Evolutionary conservation across 345 rosid species (phyloP).

Genomic region (Brassica rapa): DNA sequence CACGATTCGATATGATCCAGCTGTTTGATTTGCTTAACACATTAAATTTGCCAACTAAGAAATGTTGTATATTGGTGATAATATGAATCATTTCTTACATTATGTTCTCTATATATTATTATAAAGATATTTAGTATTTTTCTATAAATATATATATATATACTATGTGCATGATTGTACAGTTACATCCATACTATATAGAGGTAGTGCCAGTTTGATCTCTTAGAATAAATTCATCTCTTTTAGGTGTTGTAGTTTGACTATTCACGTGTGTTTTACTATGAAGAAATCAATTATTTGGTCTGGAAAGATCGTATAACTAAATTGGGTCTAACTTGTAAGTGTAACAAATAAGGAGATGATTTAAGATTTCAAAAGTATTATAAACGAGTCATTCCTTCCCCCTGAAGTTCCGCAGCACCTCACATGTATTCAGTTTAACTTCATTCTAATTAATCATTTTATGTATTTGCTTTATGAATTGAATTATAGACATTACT

Average conservation of each 20-base stretch:
- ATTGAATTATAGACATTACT: slow-evolving; percentile 12
- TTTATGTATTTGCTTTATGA: slow-evolving; percentile 6
- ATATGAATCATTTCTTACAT: slow-evolving; percentile 9
- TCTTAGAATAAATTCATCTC: neutral
- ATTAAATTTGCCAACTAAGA: slow-evolving; percentile 18
- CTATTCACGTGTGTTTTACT: neutral
- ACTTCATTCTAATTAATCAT: slow-evolving; percentile 21
- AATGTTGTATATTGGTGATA: neutral
- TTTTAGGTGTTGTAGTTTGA: neutral
- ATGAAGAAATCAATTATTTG: neutral
- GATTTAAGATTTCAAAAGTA: slow-evolving; percentile 16
- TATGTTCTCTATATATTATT: neutral
- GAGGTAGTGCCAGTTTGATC: neutral
- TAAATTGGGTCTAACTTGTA: slow-evolving; percentile 13
- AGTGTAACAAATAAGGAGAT: slow-evolving; percentile 22
- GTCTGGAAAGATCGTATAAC: slow-evolving; percentile 6
- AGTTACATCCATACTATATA: neutral
- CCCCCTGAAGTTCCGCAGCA: slow-evolving; percentile 25
- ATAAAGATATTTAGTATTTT: neutral
- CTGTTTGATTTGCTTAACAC: slow-evolving; percentile 10
- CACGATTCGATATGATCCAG: neutral
- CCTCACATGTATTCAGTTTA: slow-evolving; percentile 31
- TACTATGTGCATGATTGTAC: neutral
- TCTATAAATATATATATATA: neutral
- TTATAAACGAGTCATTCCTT: slow-evolving; percentile 6